These are phyloP conservation scores for Coniferiporia sulphurascens DNA, from an alignment of 1,284 basidiomycete species.

Conservation along the genomic window DNA sequence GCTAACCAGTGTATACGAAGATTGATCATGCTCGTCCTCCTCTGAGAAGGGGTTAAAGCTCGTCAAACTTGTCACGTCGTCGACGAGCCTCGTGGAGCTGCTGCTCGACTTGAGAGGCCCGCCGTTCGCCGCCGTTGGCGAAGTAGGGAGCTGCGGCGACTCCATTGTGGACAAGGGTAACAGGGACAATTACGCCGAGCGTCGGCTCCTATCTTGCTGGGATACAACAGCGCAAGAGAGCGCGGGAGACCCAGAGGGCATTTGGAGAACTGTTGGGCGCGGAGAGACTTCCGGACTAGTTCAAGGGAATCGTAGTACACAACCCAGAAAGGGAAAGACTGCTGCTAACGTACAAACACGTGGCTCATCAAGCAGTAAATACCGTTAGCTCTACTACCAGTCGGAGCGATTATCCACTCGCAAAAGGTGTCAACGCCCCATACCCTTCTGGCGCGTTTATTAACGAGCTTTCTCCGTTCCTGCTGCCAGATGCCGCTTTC, in stretches of 20 bases:
- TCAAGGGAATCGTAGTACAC: not conserved
- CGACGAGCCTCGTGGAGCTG: conserved; percentile 46
- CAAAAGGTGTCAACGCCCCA: conserved; percentile 1
- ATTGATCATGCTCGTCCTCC: conserved; percentile 80
- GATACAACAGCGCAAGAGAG: not conserved
- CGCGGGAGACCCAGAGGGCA: not conserved
- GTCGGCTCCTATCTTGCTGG: not conserved
- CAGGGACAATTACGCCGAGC: not conserved
- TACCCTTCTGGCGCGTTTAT: conserved; percentile 5
- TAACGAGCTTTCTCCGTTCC: conserved; percentile 23
- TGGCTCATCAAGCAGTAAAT: conserved; percentile 88
- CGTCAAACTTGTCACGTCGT: conserved; percentile 68
- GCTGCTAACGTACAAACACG: conserved; percentile 76
- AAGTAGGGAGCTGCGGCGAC: conserved; percentile 20
- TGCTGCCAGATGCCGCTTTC: conserved; percentile 52
- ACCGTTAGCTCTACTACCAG: no score
- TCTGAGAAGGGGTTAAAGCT: conserved; percentile 84
- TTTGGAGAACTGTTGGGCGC: not conserved
- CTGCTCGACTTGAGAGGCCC: conserved; percentile 55
- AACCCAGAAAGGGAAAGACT: not conserved
- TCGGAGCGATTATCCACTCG: conserved; percentile 58
- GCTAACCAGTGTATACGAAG: conserved; percentile 73
- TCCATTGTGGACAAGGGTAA: conserved; percentile 19
- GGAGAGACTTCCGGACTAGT: not conserved
- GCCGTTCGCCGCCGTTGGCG: conserved; percentile 28